phyloP scores from a whole-genome alignment of 768 basidiomycete species.

The Lyophyllum decastes region DNA sequence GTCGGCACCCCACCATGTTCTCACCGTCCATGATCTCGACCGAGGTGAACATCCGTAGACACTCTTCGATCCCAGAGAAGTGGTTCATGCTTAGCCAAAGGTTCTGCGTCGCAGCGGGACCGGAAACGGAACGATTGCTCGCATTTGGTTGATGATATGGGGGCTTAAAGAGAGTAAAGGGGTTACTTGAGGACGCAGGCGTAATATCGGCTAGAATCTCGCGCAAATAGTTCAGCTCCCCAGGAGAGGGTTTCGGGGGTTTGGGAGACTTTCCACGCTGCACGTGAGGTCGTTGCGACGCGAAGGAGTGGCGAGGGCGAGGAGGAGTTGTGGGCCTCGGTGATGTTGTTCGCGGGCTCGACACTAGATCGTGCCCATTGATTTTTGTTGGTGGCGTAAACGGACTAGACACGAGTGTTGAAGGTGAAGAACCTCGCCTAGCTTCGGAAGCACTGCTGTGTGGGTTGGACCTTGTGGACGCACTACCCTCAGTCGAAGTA shows the following conservation, averaged over 20 bases:
- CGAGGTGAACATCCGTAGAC: slow-evolving; percentile 82
- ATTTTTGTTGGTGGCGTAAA: not conserved
- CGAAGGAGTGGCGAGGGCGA: not conserved
- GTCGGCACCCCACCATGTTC: slow-evolving; percentile 90
- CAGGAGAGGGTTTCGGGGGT: slow-evolving; percentile 52
- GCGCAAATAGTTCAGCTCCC: slow-evolving; percentile 68
- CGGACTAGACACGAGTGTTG: slow-evolving; percentile 9
- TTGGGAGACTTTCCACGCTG: slow-evolving; percentile 46
- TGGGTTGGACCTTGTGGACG: not conserved
- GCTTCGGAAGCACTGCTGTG: slow-evolving; percentile 5
- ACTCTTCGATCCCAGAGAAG: slow-evolving; percentile 71
- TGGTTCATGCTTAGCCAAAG: slow-evolving; percentile 49
- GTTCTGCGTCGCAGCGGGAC: slow-evolving; percentile 25
- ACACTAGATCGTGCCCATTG: slow-evolving; percentile 2
- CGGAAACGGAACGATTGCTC: slow-evolving; percentile 12
- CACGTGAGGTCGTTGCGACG: slow-evolving; percentile 9
- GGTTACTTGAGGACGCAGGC: slow-evolving; percentile 36
- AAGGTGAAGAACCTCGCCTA: slow-evolving; percentile 1
- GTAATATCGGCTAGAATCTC: slow-evolving; percentile 68
- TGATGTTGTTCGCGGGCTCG: slow-evolving; percentile 8
- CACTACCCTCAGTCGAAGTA: slow-evolving; percentile 4
- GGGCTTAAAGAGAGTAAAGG: slow-evolving; percentile 53
- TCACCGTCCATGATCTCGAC: slow-evolving; percentile 95
- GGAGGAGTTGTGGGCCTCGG: slow-evolving; percentile 19
- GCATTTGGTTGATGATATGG: slow-evolving; percentile 8